Conservation (phyloP, 2,329 filamentous ascomycete species). For the Rosellinia necatrix region DNA sequence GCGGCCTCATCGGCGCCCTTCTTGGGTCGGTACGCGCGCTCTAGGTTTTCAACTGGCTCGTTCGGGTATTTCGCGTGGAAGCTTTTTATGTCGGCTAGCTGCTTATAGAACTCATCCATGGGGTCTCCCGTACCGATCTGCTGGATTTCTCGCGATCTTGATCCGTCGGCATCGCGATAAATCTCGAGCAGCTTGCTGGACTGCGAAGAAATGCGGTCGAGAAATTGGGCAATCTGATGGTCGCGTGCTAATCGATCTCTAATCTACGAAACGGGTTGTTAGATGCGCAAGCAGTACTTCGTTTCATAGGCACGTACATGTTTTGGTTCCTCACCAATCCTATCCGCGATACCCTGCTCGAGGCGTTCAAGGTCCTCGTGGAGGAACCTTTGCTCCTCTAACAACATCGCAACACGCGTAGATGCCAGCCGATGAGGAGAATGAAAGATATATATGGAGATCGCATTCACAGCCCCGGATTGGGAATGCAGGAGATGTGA, state of each 20-base stretch:
- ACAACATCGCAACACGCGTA: slow-evolving; percentile 64
- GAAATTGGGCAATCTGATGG: slow-evolving; percentile 86
- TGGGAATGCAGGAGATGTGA: too few species aligned
- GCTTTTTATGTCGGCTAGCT: slow-evolving; percentile 78
- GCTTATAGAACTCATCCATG: slow-evolving; percentile 89
- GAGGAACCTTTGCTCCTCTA: slow-evolving; percentile 92
- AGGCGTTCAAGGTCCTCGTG: slow-evolving; percentile 97
- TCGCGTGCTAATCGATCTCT: slow-evolving; percentile 88
- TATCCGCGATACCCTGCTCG: slow-evolving; percentile 90
- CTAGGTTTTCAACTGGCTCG: slow-evolving; percentile 92
- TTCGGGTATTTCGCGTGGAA: slow-evolving; percentile 93
- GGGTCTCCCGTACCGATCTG: slow-evolving; percentile 82
- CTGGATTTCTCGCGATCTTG: slow-evolving; percentile 79
- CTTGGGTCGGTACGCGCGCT: slow-evolving; percentile 82
- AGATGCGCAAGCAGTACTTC: slow-evolving; percentile 24
- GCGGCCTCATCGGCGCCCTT: slow-evolving; percentile 65
- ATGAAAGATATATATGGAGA: not conserved
- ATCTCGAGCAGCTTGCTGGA: slow-evolving; percentile 79
- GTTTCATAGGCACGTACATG: slow-evolving; percentile 64
- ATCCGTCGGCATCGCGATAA: slow-evolving; percentile 78
- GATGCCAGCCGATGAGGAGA: too few species aligned
- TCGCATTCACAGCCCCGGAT: not conserved
- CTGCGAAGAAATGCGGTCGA: slow-evolving; percentile 86
- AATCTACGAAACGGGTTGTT: slow-evolving; percentile 58
- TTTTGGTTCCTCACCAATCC: slow-evolving; percentile 84